Evolutionary conservation across 2,329 filamentous ascomycete genomes (phyloP), one percentile per base, ranked within the genome.

Genomic region (Corinectria fuckeliana): DNA sequence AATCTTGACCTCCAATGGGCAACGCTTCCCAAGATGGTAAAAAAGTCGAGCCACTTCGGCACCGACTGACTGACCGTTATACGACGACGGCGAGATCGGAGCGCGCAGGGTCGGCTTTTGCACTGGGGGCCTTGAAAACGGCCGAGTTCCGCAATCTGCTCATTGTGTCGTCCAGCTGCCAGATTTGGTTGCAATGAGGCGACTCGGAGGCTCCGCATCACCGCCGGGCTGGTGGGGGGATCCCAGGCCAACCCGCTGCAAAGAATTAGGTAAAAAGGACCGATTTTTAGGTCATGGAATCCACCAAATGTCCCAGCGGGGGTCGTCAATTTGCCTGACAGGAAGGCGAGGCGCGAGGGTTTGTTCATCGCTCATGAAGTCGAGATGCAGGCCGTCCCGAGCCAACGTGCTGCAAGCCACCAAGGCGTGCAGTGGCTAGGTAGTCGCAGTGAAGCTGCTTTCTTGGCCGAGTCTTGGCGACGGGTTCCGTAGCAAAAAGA

Each of bases 241-340:
- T 44, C 25, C 36, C 39, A 52, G 56, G 56, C 44, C 50, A 58
- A 50, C 36, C 56, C 56, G 56, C 36, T 26, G 44, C 20, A 28
- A 39, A 38, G 9, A 38, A 53, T 58, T 58, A 58, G 26, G 56
- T 58, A 58, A 58, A 58, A 58, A 50, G 50, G 56, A 58, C 56
- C 56, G 56, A 53, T 14, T 58, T 58, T 58, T 58, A 53, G 50
- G 50, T 58, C 34, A 58, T 45, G 23, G 56, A 58, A 58, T 58
- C 56, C 56, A 58, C 56, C 26, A 21, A 11, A 11, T 28, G 9
- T 13, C 23, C 30, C 50, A 23, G 36, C 36, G 11, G 28, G n/a
- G 44, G 16, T 18, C 26, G 44, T 38, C 16, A 53, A 49, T 50
- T 36, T n/a, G n/a, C 47, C 20, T 50, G 36, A 32, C 9, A 26